Evolutionary conservation across 805 yeast genomes (phyloP), one percentile per base, ranked within the genome.

Genomic region (Candida loeiensis): DNA sequence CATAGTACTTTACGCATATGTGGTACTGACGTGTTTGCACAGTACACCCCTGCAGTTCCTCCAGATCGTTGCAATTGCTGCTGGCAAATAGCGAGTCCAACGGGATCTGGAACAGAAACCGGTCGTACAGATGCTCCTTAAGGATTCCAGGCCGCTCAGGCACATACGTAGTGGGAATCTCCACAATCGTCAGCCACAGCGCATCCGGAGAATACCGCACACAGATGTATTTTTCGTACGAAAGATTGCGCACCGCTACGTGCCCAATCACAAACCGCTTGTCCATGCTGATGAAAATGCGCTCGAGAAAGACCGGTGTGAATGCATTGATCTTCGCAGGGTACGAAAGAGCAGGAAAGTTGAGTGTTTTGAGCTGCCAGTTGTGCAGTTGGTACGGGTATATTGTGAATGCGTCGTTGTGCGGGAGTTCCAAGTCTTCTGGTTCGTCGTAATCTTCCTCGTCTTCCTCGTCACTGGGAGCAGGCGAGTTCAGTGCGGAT

Each of bases 131-230:
- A 36, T 80, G 64, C 13, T 63, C 56, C 44, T 69, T 69, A 46
- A 80, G 60, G 5, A 72, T 57, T 28, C 70, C 55, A 4, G 82
- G 79, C 1, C 72, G 54, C 44, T 82, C 87, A 3, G 76, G 72
- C 2, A 73, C 69, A 61, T 76, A 88, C 3, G 55, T 48, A 3
- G 90, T 84, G 30, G 78, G 79, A 22, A 82, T 74, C 55, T 85
- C 91, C 30, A 79, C 71, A 16, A 81, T 77, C 0, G 95, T 81
- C 31, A 64, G 66, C 98, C 98, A 90, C 37, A 33, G 37, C 51
- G 71, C 64, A 57, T 91, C 88, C 47, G 80, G 68, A 0, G 96
- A 78, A 62, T 87, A 90, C 40, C 89, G 71, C 12, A 85, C 73
- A 12, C 77, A 73, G 14, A 91, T 83, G 19, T 62, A 55, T 59